Conservation (phyloP, 495 filamentous ascomycete species). For the Cladorrhinum samala region DNA sequence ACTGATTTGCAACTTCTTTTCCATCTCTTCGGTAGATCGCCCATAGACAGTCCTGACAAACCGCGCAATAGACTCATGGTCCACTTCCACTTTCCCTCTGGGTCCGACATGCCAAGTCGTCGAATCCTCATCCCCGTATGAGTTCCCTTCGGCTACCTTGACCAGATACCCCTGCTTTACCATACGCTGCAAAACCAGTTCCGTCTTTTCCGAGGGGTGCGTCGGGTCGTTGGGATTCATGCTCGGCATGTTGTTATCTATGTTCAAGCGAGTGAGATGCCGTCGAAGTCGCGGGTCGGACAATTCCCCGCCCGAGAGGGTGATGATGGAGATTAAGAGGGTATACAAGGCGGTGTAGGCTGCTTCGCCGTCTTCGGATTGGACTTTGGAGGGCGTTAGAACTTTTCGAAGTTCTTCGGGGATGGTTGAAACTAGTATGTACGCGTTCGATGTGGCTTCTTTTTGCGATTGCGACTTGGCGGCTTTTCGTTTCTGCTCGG, state of each 20-base stretch:
- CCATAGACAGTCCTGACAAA: slow-evolving; percentile 60
- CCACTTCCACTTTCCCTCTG: slow-evolving; percentile 81
- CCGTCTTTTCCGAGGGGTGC: slow-evolving; percentile 60
- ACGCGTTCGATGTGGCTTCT: slow-evolving; percentile 56
- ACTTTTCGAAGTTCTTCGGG: slow-evolving; percentile 62
- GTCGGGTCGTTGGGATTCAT: slow-evolving; percentile 47
- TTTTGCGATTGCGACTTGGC: slow-evolving; percentile 38
- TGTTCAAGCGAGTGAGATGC: slow-evolving; percentile 69
- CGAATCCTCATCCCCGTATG: slow-evolving; percentile 57
- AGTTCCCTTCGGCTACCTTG: slow-evolving; percentile 57
- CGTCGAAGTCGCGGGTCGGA: slow-evolving; percentile 66
- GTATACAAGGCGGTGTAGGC: slow-evolving; percentile 76
- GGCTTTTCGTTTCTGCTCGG: slow-evolving; percentile 63
- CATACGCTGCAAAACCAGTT: slow-evolving; percentile 67
- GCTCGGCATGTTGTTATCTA: slow-evolving; percentile 57
- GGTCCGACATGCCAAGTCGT: slow-evolving; percentile 76
- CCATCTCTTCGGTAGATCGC: slow-evolving; percentile 42
- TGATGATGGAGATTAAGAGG: slow-evolving; percentile 70
- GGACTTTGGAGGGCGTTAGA: slow-evolving; percentile 59
- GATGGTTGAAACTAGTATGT: slow-evolving; percentile 67
- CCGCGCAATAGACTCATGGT: slow-evolving; percentile 60
- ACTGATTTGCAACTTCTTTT: slow-evolving; percentile 47
- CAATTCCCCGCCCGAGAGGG: slow-evolving; percentile 60
- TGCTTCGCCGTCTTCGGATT: slow-evolving; percentile 58
- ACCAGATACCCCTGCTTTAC: slow-evolving; percentile 77